These are phyloP conservation scores for Thalassiosira profunda DNA, from an alignment of 108 stramenopile genomes.

Conservation along the genomic window DNA sequence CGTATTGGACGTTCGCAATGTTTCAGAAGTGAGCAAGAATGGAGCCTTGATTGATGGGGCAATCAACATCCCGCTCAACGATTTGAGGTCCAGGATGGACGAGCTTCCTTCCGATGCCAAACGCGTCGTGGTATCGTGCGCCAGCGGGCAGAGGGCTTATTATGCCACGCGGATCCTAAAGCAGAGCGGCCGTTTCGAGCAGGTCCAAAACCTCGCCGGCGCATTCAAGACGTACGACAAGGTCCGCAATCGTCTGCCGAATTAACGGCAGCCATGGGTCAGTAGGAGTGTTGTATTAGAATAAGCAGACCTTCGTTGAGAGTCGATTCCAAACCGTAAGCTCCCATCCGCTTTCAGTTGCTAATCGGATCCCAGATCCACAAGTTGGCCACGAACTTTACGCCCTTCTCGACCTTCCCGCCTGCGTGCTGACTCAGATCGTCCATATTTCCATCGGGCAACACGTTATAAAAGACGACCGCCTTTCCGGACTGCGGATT, in stretches of 20 bases:
- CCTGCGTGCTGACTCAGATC: slow-evolving; percentile 89
- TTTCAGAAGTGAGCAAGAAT: slow-evolving; percentile 48
- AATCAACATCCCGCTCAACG: slow-evolving; percentile 64
- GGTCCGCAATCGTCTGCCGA: neutral
- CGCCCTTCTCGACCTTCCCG: slow-evolving; percentile 67
- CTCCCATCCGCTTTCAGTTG: slow-evolving; percentile 28
- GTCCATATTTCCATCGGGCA: slow-evolving; percentile 95
- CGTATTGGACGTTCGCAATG: slow-evolving; percentile 61
- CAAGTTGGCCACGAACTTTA: slow-evolving; percentile 86
- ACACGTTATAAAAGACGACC: slow-evolving; percentile 88
- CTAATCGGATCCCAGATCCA: slow-evolving; percentile 84
- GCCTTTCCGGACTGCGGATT: slow-evolving; percentile 79
- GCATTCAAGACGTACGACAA: slow-evolving; percentile 59
- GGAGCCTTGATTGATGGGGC: slow-evolving; percentile 54
- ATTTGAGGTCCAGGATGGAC: slow-evolving; percentile 53
- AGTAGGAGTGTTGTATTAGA: too few relatives aligned
- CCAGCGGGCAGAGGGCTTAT: slow-evolving; percentile 74
- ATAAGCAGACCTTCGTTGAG: too few relatives aligned
- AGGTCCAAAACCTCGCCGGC: slow-evolving; percentile 66
- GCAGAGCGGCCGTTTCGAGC: slow-evolving; percentile 56
- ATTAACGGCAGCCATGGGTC: neutral
- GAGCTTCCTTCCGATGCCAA: slow-evolving; percentile 60
- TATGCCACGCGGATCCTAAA: slow-evolving; percentile 68
- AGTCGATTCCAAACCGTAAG: too few relatives aligned
- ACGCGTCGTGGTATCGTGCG: slow-evolving; percentile 60